Base-by-base conservation (phyloP, 169 alveolate species). In the Plasmodium chabaudi region DNA sequence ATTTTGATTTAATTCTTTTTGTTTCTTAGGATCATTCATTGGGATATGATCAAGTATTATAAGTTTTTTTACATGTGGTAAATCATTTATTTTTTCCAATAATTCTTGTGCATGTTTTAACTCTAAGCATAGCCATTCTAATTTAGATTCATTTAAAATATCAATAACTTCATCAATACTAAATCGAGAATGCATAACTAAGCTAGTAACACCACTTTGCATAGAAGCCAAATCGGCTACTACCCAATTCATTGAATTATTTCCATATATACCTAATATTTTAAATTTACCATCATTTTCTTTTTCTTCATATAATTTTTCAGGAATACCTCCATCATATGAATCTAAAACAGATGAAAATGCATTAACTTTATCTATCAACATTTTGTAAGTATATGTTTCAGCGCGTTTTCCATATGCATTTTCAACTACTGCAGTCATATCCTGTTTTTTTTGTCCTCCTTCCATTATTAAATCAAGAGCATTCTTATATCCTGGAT, bases 101-200 rank as follows among this genome's bases (percentile, higher is more conserved):
- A 82, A 3, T 1, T 9, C 9, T 1, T 82, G 84, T 2, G 57
- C 90, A 9, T 67, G 19, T 13, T 65, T 39, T 39, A 82, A 59
- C 3, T 68, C 90, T 17, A 46, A 39, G 25, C 90, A 82, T 46
- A 82, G 23, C 90, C 90, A 82, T 60, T 65, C 82, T 13, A 82
- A 21, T 53, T 65, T 67, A 5, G 71, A 39, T 82, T 82, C 84
- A 42, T 67, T 64, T 27, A 82, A 67, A 34, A 82, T 68, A 34
- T 82, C 84, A 4, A 56, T 21, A 2, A 82, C 53, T 82, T 82
- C 90, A 10, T 82, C 60, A 5, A 67, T 10, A 47, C 90, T 68
- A 51, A 82, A 82, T 57, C 68, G 67, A 17, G 90, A 65, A 46
- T 82, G 90, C 90, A 82, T 82, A 12, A 82, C 72, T 12, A 82